These are phyloP conservation scores for Cyanophora paradoxa DNA, from an alignment of 78 protist species.

Conservation along the genomic window DNA sequence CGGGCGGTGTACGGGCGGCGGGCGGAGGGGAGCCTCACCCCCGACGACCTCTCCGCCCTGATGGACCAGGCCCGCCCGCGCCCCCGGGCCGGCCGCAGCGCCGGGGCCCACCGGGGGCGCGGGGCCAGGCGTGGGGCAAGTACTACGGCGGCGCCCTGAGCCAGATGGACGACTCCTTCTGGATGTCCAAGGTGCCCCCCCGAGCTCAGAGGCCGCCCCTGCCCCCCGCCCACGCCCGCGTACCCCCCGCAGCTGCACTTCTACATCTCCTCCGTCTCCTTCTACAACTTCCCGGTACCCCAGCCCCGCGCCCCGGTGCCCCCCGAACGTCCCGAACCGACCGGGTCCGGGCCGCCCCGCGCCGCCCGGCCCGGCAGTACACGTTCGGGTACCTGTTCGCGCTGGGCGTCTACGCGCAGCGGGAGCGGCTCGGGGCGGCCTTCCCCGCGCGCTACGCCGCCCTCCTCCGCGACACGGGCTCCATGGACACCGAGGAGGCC, in stretches of 20 bases:
- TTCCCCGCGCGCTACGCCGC: not conserved
- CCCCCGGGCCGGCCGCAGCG: not conserved
- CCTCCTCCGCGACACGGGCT: slow-evolving; percentile 15
- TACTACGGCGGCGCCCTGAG: not conserved
- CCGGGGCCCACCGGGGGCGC: not conserved
- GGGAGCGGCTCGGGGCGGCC: not conserved
- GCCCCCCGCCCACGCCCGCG: too few relatives aligned
- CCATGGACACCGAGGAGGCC: not conserved
- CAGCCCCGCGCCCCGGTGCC: too few relatives aligned
- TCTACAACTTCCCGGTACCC: not conserved
- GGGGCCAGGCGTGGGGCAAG: too few relatives aligned
- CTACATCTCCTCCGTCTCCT: not conserved
- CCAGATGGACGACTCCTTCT: not conserved
- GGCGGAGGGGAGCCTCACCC: too few relatives aligned
- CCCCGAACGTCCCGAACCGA: too few relatives aligned
- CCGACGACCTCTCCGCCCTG: too few relatives aligned
- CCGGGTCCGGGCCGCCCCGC: too few relatives aligned
- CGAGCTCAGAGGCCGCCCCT: not conserved
- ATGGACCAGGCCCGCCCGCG: too few relatives aligned
- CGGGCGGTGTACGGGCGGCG: not conserved
- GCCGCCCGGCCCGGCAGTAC: too few relatives aligned
- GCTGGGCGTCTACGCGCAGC: not conserved
- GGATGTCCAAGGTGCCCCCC: slow-evolving; percentile 3
- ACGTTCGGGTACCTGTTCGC: not conserved
- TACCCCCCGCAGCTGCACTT: too few relatives aligned